Conservation (phyloP, 2,329 filamentous ascomycete species). For the Stagonosporopsis vannaccii region DNA sequence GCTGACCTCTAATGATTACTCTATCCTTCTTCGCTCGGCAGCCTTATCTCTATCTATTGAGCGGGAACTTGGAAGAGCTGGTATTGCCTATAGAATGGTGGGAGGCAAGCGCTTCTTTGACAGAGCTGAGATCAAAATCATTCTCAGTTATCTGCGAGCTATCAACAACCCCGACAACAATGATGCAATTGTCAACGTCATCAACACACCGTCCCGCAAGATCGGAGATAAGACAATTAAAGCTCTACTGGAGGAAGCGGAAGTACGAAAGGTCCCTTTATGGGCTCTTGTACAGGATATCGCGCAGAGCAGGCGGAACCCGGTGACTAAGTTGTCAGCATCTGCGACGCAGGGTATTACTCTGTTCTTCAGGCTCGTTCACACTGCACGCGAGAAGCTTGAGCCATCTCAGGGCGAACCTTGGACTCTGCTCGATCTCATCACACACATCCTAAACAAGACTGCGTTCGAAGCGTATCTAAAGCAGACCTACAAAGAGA, state of each 20-base stretch:
- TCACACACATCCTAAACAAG: conserved; percentile 67
- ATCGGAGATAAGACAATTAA: conserved; percentile 83
- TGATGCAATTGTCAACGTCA: conserved; percentile 80
- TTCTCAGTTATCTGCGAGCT: conserved; percentile 88
- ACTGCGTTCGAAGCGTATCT: conserved; percentile 79
- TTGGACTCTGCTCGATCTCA: conserved; percentile 55
- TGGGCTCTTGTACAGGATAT: conserved; percentile 75
- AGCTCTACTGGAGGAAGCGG: conserved; percentile 77
- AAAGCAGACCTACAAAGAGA: conserved; percentile 71
- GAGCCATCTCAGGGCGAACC: conserved; percentile 50
- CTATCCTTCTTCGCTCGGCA: conserved; percentile 86
- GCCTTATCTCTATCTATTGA: conserved; percentile 87
- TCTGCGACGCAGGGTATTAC: conserved; percentile 65
- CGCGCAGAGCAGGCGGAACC: conserved; percentile 59
- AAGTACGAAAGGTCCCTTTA: conserved; percentile 70
- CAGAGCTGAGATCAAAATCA: conserved; percentile 82
- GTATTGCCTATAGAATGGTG: conserved; percentile 91
- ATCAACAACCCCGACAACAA: conserved; percentile 86
- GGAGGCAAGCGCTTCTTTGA: conserved; percentile 93
- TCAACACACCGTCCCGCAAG: conserved; percentile 83
- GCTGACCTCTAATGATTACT: conserved; percentile 78
- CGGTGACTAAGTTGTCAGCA: conserved; percentile 63
- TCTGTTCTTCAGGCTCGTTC: conserved; percentile 66
- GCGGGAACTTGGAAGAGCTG: conserved; percentile 77
- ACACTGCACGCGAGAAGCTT: conserved; percentile 64